Evolutionary conservation across 108 stramenopile genomes (phyloP), one percentile per base, ranked within the genome.

Genomic region (Pseudonitzschia pungens): DNA sequence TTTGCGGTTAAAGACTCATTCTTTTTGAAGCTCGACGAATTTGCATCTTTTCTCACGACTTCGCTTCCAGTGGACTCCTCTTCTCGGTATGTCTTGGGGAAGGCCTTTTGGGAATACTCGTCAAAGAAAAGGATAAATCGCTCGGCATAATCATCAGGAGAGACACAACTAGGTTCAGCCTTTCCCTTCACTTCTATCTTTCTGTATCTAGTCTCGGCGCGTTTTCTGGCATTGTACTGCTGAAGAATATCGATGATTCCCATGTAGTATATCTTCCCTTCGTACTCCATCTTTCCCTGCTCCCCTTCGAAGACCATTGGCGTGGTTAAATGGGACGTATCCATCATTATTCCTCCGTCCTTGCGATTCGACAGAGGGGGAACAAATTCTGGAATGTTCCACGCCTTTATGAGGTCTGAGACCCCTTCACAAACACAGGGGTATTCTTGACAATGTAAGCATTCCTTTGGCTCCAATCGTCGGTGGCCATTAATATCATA

Each of bases 191-290:
- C 83, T 62, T 85, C 78, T 48, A 93, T 63, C 44, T 77, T 74
- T 9, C 91, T 83, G 64, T 87, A 87, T 6, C 81, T 72, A 16
- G 94, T 83, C 76, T 99, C 98, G 10, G 89, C 71, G 50, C 86
- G 80, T 74, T 99, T 99, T 24, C 94, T 71, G 4, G 79, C 81
- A 59, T 95, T 97, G 87, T 97, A 99, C 69, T 95, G 93, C 79
- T 98, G 98, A 50, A 98, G 81, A 76, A 98, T 95, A 73, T 98
- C 98, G 74, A 98, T 98, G 58, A 98, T 90, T 24, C 98, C 98
- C 88, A 96, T 88, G 84, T 88, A 96, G 72, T 92, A 97, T 5
- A 96, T 92, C 76, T 93, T 91, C 41, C 90, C 90, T 53, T 87
- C 89, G 63, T 87, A 89, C 52, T 80, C 66, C 26, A 75, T 76